A percentile compares a stretch with the other conserved stretches of the same genome.
Evolutionary conservation across 495 filamentous ascomycete genomes (phyloP).

Genomic region (Ramalina peruviana): DNA sequence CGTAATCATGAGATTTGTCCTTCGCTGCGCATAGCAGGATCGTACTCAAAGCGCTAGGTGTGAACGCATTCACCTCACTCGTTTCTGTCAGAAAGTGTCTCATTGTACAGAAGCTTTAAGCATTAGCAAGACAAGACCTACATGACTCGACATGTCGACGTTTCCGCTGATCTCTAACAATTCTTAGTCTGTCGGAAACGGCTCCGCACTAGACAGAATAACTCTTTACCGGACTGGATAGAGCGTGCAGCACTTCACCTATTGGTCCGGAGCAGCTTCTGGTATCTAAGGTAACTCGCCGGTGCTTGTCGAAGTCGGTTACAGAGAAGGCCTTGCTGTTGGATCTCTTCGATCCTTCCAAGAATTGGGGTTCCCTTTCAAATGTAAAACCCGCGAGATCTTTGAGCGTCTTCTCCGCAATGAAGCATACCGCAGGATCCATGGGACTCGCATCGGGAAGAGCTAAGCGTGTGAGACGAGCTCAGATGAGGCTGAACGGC

Average conservation of each 20-base stretch:
- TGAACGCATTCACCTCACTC: too few relatives aligned
- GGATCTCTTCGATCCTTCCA: background rate
- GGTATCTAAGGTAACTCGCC: background rate
- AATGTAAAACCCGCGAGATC: conserved; percentile 1
- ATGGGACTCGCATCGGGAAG: background rate
- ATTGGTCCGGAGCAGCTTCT: too few relatives aligned
- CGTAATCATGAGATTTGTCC: background rate
- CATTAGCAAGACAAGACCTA: too few relatives aligned
- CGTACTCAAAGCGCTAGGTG: background rate
- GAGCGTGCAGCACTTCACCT: too few relatives aligned
- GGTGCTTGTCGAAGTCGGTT: background rate
- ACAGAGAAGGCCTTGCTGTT: background rate
- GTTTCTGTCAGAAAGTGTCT: too few relatives aligned
- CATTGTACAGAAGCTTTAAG: too few relatives aligned
- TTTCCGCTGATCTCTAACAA: too few relatives aligned
- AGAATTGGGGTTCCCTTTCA: background rate
- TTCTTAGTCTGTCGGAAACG: too few relatives aligned
- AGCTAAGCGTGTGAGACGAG: background rate
- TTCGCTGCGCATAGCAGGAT: background rate
- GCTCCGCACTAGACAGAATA: too few relatives aligned
- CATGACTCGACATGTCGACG: too few relatives aligned
- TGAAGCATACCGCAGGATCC: background rate
- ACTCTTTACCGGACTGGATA: too few relatives aligned
- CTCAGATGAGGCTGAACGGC: background rate
- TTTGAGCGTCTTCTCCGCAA: background rate